phyloP scores from a whole-genome alignment of 2,329 filamentous ascomycete genomes.

The Aspergillus intermedius region DNA sequence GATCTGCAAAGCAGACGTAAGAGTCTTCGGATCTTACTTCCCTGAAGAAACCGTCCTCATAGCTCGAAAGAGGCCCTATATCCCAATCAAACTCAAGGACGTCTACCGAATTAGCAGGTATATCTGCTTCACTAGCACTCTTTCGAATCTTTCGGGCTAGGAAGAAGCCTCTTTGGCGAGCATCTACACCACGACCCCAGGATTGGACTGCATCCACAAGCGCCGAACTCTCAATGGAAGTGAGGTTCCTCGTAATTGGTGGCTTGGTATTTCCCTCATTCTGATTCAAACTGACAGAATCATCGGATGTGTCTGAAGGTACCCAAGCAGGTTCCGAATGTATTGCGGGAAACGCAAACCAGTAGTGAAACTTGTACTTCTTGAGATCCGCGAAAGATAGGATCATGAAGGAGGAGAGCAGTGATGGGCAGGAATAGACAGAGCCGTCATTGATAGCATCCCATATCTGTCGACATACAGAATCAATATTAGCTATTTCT shows the following conservation, averaged over 20 bases:
- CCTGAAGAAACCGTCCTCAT: slow-evolving; percentile 83
- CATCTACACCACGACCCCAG: slow-evolving; percentile 77
- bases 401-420: slow-evolving; percentile 81
- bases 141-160: slow-evolving; percentile 67
- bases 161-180: slow-evolving; percentile 88
- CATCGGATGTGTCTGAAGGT: slow-evolving; percentile 35
- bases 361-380: slow-evolving; percentile 96
- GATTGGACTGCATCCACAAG: slow-evolving; percentile 79
- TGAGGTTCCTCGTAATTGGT: slow-evolving; percentile 41
- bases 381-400: slow-evolving; percentile 94
- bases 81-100: slow-evolving; percentile 64
- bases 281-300: slow-evolving; percentile 13
- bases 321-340: slow-evolving; percentile 85
- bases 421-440: slow-evolving; percentile 88
- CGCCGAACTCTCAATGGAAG: slow-evolving; percentile 63
- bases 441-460: slow-evolving; percentile 94
- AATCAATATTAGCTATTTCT: slow-evolving; percentile 7
- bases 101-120: background rate
- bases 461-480: slow-evolving; percentile 67
- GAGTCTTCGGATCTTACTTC: slow-evolving; percentile 63
- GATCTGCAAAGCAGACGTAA: slow-evolving; percentile 83
- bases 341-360: slow-evolving; percentile 91
- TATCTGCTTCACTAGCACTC: background rate
- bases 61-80: slow-evolving; percentile 67
- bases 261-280: slow-evolving; percentile 1